Evolutionary conservation across 345 rosid genomes (phyloP), one percentile per base, ranked within the genome.

Genomic region (Eucalyptus polybractea): DNA sequence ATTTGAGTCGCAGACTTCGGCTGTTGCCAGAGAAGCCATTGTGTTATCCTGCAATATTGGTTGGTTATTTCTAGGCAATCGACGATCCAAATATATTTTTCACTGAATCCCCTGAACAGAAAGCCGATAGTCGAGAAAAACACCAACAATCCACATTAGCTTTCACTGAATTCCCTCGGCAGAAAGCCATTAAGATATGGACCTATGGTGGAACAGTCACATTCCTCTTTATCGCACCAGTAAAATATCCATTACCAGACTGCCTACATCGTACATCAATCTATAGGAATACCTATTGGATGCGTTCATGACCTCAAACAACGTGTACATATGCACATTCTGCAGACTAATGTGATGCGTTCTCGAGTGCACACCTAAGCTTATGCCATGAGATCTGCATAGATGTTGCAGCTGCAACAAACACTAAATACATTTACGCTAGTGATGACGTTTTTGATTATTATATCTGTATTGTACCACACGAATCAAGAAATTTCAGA

Each of bases 1-100:
- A 86, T 97, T 97, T 50, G 97, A 92, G 90, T 97, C 99, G 54
- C 99, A 96, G 5, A 95, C 97, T 90, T 97, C 98, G 37, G 99
- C 97, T 1, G 99, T 97, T 83, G 99, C 93, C 87, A 95, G 88
- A 80, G 93, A 91, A 86, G 93, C 96, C 97, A 94, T 96, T 42
- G 40, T 58, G 40, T 58, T 80, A 16, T 42, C 91, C 92, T 90
- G 92, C 90, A 60, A 27, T 50, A 22, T 37, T 10, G 44, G 25
- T 76, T 88, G 56, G 44, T 49, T 25, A 90, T 54, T 80, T 60
- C 62, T 56, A 22, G 62, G 29, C 13, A 56, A 56, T 56, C 8
- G 47, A 76, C 3, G 14, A 72, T 19, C 27, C 83, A 69, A 42
- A 69, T 69, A 16, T 19, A 37, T 40, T 33, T 67, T 67, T 16